phyloP scores from a whole-genome alignment of 225 moss, liverwort and hornwort species.

The Sphagnum contortum region DNA sequence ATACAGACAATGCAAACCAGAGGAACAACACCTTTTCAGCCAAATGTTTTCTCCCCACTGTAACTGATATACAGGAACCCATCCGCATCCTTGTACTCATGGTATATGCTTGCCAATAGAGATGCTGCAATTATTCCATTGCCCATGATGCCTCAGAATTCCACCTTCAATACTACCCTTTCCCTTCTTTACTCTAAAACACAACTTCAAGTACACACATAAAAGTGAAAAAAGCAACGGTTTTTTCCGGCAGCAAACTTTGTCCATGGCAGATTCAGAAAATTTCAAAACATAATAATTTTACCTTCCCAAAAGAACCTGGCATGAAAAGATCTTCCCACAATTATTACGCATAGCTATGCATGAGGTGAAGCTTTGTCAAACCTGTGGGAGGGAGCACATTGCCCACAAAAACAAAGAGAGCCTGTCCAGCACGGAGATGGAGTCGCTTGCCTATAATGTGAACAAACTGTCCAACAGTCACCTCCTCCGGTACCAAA shows the following conservation, averaged over 20 bases:
- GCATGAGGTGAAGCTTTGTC: no score
- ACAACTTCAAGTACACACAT: no score
- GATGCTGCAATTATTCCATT: constrained; percentile 7
- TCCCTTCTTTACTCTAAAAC: no score
- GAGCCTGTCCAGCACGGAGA: constrained; percentile 26
- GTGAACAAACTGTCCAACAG: constrained; percentile 32
- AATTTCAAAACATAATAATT: no score
- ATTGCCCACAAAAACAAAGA: constrained; percentile 27
- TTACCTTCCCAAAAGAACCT: no score
- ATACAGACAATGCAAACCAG: not conserved
- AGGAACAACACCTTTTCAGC: not conserved
- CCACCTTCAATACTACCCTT: no score
- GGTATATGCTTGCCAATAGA: constrained; percentile 28
- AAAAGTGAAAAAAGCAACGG: no score
- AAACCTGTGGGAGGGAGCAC: constrained; percentile 27
- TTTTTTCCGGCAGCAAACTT: no score
- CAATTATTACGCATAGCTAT: no score
- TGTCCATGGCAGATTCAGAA: no score
- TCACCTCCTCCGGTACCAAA: constrained; percentile 30
- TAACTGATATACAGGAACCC: constrained; percentile 36
- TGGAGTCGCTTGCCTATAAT: constrained; percentile 35
- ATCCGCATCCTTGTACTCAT: constrained; percentile 30
- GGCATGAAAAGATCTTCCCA: no score
- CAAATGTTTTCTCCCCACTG: constrained; percentile 42
- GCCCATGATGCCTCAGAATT: no score